Conservation (phyloP, 1,284 basidiomycete genomes). For the Abortiporus biennis region DNA sequence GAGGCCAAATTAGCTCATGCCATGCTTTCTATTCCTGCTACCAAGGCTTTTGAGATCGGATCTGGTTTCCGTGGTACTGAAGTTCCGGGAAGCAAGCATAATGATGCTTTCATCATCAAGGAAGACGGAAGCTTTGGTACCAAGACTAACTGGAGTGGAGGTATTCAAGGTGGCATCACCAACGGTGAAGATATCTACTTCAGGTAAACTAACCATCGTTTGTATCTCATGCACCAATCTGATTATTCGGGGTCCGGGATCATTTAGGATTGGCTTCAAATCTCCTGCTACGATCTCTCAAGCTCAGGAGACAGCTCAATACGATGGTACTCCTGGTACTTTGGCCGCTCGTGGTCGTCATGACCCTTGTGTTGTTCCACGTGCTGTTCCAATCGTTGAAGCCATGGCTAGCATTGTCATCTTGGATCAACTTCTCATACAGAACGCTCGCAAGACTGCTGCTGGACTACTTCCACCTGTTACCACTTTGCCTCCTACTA, state of each 20-base stretch:
- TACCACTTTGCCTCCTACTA: conserved; percentile 83
- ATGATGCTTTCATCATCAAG: conserved; percentile 81
- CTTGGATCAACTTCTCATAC: conserved; percentile 88
- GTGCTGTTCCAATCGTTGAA: conserved; percentile 98
- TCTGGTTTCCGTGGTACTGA: conserved; percentile 97
- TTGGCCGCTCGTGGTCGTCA: conserved; percentile 91
- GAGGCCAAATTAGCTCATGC: conserved; percentile 96
- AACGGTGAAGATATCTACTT: conserved; percentile 99
- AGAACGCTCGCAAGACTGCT: conserved; percentile 75
- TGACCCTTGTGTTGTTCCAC: conserved; percentile 97
- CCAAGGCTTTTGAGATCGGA: conserved; percentile 97
- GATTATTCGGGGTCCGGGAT: neutral
- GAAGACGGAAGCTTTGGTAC: conserved; percentile 77
- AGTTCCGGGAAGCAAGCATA: conserved; percentile 90
- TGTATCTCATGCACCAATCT: neutral
- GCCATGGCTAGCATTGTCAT: conserved; percentile 95
- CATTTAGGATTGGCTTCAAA: conserved; percentile 87
- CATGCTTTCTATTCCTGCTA: conserved; percentile 98
- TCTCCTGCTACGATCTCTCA: conserved; percentile 97
- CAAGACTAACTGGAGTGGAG: conserved; percentile 93
- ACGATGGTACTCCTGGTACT: conserved; percentile 84
- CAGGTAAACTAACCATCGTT: conserved; percentile 49
- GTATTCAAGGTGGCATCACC: conserved; percentile 96
- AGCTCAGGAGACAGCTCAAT: conserved; percentile 86
- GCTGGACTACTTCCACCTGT: conserved; percentile 66